Percentiles rank a stretch among this genome's conserved stretches.
These are phyloP conservation scores for Penicillium alfredii DNA, from an alignment of 495 filamentous ascomycete genomes.

Conservation along the genomic window DNA sequence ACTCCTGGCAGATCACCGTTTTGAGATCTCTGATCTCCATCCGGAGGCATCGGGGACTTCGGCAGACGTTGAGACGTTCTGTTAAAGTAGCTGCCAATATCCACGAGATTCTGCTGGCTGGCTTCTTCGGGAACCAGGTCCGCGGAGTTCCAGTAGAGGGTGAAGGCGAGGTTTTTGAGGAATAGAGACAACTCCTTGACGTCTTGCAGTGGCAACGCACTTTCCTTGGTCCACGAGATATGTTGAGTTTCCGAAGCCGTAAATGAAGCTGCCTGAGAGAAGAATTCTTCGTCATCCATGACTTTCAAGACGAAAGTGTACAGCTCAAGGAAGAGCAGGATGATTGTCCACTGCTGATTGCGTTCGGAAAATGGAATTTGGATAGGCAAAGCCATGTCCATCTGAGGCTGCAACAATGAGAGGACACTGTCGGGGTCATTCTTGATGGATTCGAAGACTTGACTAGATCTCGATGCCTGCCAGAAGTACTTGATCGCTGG, in stretches of 20 bases:
- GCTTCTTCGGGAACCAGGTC: slow-evolving; percentile 55
- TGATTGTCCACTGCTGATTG: slow-evolving; percentile 79
- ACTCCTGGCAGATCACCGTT: slow-evolving; percentile 49
- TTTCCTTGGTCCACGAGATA: slow-evolving; percentile 53
- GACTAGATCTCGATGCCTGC: slow-evolving; percentile 63
- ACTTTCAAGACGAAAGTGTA: slow-evolving; percentile 88
- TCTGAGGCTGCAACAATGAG: slow-evolving; percentile 43
- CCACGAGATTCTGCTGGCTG: slow-evolving; percentile 34
- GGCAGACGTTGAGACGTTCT: slow-evolving; percentile 16
- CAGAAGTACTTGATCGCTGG: slow-evolving; percentile 89
- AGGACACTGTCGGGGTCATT: slow-evolving; percentile 54
- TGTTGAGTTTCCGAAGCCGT: slow-evolving; percentile 28
- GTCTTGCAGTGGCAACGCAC: slow-evolving; percentile 62
- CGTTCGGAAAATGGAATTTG: slow-evolving; percentile 24
- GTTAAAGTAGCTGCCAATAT: slow-evolving; percentile 54
- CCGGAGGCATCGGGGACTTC: slow-evolving; percentile 25
- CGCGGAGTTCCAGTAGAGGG: slow-evolving; percentile 76
- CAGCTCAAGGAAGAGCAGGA: slow-evolving; percentile 87
- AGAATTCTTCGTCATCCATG: slow-evolving; percentile 77
- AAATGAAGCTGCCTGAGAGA: slow-evolving; percentile 39
- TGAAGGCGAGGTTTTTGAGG: slow-evolving; percentile 88
- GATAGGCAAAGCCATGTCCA: slow-evolving; percentile 11
- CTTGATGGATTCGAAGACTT: slow-evolving; percentile 58
- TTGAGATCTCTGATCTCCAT: slow-evolving; percentile 33
- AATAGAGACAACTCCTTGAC: slow-evolving; percentile 73